Evolutionary conservation across 2,329 filamentous ascomycete species (phyloP), one percentile per base, ranked within the genome.

Genomic region (Fusarium cyanostomum): DNA sequence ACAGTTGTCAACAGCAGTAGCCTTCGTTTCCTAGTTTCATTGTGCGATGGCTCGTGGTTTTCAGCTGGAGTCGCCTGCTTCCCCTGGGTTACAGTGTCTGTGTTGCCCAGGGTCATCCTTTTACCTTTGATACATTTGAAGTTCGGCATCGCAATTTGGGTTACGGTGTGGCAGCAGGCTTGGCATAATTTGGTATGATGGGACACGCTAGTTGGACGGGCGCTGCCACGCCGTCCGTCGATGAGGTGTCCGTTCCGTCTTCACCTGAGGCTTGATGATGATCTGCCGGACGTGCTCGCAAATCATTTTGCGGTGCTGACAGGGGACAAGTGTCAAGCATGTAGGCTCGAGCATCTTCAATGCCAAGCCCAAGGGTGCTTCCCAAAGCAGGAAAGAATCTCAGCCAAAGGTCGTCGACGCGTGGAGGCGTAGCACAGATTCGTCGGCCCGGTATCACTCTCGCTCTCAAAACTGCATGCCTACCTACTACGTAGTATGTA

Each of bases 211-310:
- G 50, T 46, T 46, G 41, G 18, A 34, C 10, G 31, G 51, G 21
- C 56, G 41, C 41, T 52, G 31, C 52, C 49, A 52, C 62, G 60
- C 48, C 42, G 46, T 66, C 38, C 46, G 27, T 57, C 48, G 52
- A 34, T 50, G 33, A 59, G 56, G 56, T 54, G 46, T 49, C 46
- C 38, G 58, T 56, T 62, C 52, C 42, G 15, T n/a, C 49, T 53
- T 67, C 46, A 59, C 62, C 60, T 53, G 53, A 64, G 62, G 37
- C 56, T 64, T 62, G 41, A 64, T 62, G 55, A 31, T 34, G 64
- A 69, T 70, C 65, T 63, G 42, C 54, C 62, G 44, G 38, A 51
- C 44, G 37, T 50, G 49, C 21, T 53, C 45, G 48, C 34, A 56
- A 62, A 61, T 55, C 48, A 26, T 44, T 55, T 59, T 56, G 42